phyloP scores from a whole-genome alignment of 257 asterid genomes.

The Solanum paucissectum region DNA sequence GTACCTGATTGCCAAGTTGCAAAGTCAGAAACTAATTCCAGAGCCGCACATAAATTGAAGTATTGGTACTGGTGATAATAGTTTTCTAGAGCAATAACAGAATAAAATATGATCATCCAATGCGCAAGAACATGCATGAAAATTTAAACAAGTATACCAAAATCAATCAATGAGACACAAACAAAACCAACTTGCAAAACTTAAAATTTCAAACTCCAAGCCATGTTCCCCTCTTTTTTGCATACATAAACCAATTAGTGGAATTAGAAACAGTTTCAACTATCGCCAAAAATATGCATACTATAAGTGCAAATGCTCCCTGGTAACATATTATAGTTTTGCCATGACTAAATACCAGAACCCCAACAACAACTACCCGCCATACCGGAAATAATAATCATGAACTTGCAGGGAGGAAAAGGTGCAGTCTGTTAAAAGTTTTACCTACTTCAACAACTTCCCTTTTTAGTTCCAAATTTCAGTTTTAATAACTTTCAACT shows the following conservation, averaged over 20 bases:
- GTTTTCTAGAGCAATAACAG: neutral
- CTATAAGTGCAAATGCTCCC: neutral
- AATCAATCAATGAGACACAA: neutral
- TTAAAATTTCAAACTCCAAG: neutral
- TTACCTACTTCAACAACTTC: neutral
- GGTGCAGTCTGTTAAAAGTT: neutral
- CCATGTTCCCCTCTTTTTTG: neutral
- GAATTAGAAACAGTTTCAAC: neutral
- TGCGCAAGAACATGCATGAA: neutral
- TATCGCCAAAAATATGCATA: neutral
- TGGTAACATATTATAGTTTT: neutral
- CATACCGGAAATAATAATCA: neutral
- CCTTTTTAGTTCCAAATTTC: neutral
- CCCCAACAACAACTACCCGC: neutral
- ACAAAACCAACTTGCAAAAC: neutral
- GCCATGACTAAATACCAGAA: neutral
- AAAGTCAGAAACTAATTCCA: neutral
- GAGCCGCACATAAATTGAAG: neutral
- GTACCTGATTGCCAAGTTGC: conserved; percentile 38
- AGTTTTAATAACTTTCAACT: neutral
- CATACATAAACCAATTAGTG: neutral
- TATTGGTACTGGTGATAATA: neutral
- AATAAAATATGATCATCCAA: neutral
- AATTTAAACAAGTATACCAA: neutral
- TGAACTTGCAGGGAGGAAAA: neutral